A percentile compares a stretch with the other conserved stretches of the same genome.
Evolutionary conservation across 768 basidiomycete species (phyloP).

Genomic region (Crassisporium funariophilum): DNA sequence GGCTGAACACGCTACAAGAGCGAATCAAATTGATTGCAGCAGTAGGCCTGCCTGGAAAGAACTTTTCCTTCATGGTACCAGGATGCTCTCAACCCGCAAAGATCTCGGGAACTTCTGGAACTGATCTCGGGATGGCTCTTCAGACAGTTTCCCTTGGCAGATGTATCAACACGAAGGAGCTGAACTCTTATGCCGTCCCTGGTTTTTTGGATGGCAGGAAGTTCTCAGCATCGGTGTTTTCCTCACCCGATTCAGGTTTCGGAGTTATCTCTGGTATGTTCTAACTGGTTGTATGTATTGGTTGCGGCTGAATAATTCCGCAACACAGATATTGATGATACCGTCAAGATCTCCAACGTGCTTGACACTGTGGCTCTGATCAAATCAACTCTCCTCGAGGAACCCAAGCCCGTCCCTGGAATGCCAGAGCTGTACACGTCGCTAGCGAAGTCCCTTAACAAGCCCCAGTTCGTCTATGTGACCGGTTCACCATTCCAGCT

Average conservation of each 20-base stretch:
- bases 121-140: conserved; percentile 36
- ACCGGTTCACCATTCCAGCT: conserved; percentile 48
- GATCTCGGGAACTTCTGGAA: conserved; percentile 30
- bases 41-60: conserved; percentile 33
- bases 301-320: background rate
- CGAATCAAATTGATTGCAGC: conserved; percentile 37
- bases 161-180: conserved; percentile 22
- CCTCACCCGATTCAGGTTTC: conserved; percentile 38
- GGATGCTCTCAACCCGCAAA: conserved; percentile 30
- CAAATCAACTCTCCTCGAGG: conserved; percentile 41
- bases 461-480: conserved; percentile 45
- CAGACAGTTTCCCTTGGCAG: conserved; percentile 34
- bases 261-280: conserved; percentile 45
- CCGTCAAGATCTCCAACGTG: conserved; percentile 43
- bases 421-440: conserved; percentile 47
- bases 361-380: conserved; percentile 35
- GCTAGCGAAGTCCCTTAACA: conserved; percentile 35
- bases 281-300: background rate
- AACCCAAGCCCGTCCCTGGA: conserved; percentile 42
- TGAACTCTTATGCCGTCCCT: conserved; percentile 20
- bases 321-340: conserved; percentile 44
- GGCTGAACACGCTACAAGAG: conserved; percentile 26
- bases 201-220: conserved; percentile 21
- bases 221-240: conserved; percentile 34
- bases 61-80: conserved; percentile 29